These are phyloP conservation scores for Chrysoporthe austroafricana DNA, from an alignment of 2,329 filamentous ascomycete species.

Conservation along the genomic window DNA sequence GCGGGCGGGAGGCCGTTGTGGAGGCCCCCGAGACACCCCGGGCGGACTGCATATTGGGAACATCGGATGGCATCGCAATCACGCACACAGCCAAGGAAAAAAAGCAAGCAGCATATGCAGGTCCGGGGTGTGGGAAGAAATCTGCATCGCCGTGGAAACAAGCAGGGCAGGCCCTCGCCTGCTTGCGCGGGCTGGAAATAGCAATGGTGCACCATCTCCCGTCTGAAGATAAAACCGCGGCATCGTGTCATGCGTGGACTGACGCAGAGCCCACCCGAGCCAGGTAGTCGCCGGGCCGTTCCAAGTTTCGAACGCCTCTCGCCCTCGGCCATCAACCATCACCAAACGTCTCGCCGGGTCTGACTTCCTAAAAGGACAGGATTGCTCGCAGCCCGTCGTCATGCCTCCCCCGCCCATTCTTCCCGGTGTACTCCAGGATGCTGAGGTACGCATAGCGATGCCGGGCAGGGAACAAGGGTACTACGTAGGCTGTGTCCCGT, in stretches of 20 bases:
- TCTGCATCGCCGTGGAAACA: no score
- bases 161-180: background rate
- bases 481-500: slow-evolving; percentile 17
- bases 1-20: no score
- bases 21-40: no score
- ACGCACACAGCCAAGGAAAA: background rate
- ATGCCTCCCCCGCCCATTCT: background rate
- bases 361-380: slow-evolving; percentile 18
- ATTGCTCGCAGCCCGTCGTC: slow-evolving; percentile 2
- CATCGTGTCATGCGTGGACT: slow-evolving; percentile 22
- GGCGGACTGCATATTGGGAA: background rate
- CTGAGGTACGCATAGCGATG: slow-evolving; percentile 21
- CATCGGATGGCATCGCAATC: background rate
- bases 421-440: slow-evolving; percentile 16
- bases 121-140: no score
- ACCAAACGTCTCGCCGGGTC: slow-evolving; percentile 17
- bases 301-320: slow-evolving; percentile 3
- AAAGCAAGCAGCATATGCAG: background rate
- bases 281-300: slow-evolving; percentile 1
- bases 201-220: background rate
- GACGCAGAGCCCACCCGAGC: slow-evolving; percentile 4
- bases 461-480: slow-evolving; percentile 10
- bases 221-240: slow-evolving; percentile 12
- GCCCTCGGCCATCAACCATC: slow-evolving; percentile 1
- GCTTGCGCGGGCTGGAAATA: background rate